A percentile compares a stretch with the other conserved stretches of the same genome.
These are phyloP conservation scores for Grosmannia huntii DNA, from an alignment of 2,329 filamentous ascomycete genomes.

Conservation along the genomic window DNA sequence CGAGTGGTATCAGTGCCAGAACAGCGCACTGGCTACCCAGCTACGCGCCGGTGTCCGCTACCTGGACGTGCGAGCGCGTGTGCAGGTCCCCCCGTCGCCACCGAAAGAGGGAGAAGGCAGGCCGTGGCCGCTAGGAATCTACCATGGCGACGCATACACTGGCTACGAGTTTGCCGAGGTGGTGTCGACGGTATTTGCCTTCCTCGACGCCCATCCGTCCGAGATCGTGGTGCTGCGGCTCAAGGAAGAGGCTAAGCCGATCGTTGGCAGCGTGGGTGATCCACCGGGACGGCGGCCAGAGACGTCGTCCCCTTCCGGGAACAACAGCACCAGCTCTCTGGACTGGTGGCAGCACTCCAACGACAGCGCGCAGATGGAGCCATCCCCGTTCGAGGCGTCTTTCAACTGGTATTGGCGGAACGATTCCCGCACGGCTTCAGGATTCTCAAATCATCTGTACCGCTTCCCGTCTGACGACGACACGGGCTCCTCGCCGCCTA, in stretches of 20 bases:
- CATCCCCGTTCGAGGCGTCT: slow-evolving; percentile 28
- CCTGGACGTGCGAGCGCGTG: slow-evolving; percentile 34
- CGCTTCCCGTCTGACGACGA: slow-evolving; percentile 3
- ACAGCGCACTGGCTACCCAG: slow-evolving; percentile 29
- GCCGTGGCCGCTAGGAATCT: slow-evolving; percentile 29
- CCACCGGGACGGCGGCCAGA: slow-evolving; percentile 2
- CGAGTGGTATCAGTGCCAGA: slow-evolving; percentile 31
- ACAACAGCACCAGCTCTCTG: neutral
- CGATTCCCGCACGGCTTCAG: slow-evolving; percentile 21
- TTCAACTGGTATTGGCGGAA: slow-evolving; percentile 27
- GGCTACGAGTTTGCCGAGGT: slow-evolving; percentile 31
- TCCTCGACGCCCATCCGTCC: slow-evolving; percentile 30
- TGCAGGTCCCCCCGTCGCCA: slow-evolving; percentile 12
- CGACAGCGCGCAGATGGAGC: neutral
- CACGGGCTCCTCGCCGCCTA: slow-evolving; percentile 10
- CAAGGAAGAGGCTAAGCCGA: slow-evolving; percentile 31
- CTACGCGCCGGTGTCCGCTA: slow-evolving; percentile 34
- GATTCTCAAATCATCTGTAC: slow-evolving; percentile 24
- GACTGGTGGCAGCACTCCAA: neutral
- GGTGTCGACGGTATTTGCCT: slow-evolving; percentile 28
- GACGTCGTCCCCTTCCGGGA: neutral
- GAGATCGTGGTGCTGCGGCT: slow-evolving; percentile 37
- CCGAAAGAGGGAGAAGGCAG: too few species aligned
- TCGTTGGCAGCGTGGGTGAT: slow-evolving; percentile 14
- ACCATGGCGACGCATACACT: slow-evolving; percentile 32